These are phyloP conservation scores for Euptelea pleiosperma DNA, from an alignment of 164 flowering plant species.

Conservation along the genomic window DNA sequence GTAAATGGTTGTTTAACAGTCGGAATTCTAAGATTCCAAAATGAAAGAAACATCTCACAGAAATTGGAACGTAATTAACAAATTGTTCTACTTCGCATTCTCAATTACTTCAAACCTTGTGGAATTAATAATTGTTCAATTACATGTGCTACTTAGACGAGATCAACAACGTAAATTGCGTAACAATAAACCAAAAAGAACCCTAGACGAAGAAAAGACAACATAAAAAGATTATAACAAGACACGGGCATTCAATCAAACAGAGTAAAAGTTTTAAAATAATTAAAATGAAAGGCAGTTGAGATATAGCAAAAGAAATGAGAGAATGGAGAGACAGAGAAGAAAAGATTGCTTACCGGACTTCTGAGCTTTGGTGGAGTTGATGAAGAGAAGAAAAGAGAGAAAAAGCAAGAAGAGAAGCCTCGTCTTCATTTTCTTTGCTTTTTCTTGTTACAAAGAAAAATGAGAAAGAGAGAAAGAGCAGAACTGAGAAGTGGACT, in stretches of 20 bases:
- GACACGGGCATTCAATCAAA: neutral
- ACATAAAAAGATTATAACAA: neutral
- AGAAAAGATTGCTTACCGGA: conserved; percentile 2
- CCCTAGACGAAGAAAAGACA: too few relatives aligned
- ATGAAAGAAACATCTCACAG: neutral
- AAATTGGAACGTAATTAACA: neutral
- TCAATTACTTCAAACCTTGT: neutral
- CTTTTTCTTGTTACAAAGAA: neutral
- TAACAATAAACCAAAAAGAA: too few relatives aligned
- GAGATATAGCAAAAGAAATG: neutral
- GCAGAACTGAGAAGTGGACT: too few relatives aligned
- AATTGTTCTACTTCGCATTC: neutral
- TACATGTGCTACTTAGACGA: too few relatives aligned
- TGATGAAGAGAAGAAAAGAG: conserved; percentile 1
- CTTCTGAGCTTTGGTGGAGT: conserved; percentile 5
- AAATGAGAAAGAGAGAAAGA: neutral
- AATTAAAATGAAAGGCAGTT: neutral
- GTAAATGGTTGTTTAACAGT: too few relatives aligned
- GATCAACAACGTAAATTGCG: too few relatives aligned
- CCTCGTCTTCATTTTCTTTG: neutral
- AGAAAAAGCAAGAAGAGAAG: neutral
- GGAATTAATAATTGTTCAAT: neutral
- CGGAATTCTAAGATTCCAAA: neutral
- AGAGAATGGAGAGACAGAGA: neutral
- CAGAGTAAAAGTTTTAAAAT: neutral